Percentiles rank a stretch among this genome's conserved stretches.
Evolutionary conservation across 2,329 filamentous ascomycete species (phyloP).

Genomic region (Tolypocladium tropicale): DNA sequence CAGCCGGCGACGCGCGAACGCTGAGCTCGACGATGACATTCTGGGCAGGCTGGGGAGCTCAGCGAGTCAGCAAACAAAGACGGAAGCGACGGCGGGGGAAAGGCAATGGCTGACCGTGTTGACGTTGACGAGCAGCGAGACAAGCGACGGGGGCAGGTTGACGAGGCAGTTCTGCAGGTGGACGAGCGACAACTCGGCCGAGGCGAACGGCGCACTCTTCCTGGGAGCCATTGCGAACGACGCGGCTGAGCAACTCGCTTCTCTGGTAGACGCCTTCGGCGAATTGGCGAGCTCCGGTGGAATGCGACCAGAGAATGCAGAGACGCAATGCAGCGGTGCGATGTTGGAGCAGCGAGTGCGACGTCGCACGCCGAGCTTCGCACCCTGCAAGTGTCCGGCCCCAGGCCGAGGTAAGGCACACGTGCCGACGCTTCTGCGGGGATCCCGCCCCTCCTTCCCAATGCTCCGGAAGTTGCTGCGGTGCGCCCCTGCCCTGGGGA

Average conservation of each 20-base stretch:
- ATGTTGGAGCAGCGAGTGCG: background rate
- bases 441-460: background rate
- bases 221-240: slow-evolving; percentile 32
- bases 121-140: slow-evolving; percentile 75
- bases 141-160: slow-evolving; percentile 78
- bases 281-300: background rate
- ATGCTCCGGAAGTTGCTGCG: background rate
- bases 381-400: background rate
- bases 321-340: background rate
- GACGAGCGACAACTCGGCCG: slow-evolving; percentile 75
- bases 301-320: slow-evolving; percentile 1
- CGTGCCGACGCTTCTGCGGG: slow-evolving; percentile 16
- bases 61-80: slow-evolving; percentile 8
- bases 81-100: background rate
- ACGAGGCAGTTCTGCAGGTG: slow-evolving; percentile 91
- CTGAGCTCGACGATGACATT: slow-evolving; percentile 92
- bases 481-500: background rate
- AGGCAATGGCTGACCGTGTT: slow-evolving; percentile 61
- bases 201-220: slow-evolving; percentile 51
- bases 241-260: background rate
- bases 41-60: slow-evolving; percentile 61
- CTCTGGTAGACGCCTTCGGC: background rate
- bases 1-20: slow-evolving; percentile 47
- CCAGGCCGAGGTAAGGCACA: slow-evolving; percentile 24
- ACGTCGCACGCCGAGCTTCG: background rate